Percentiles rank a stretch among this genome's conserved stretches.
Conservation (phyloP, 2,329 filamentous ascomycete genomes). For the Aspergillus tanneri region DNA sequence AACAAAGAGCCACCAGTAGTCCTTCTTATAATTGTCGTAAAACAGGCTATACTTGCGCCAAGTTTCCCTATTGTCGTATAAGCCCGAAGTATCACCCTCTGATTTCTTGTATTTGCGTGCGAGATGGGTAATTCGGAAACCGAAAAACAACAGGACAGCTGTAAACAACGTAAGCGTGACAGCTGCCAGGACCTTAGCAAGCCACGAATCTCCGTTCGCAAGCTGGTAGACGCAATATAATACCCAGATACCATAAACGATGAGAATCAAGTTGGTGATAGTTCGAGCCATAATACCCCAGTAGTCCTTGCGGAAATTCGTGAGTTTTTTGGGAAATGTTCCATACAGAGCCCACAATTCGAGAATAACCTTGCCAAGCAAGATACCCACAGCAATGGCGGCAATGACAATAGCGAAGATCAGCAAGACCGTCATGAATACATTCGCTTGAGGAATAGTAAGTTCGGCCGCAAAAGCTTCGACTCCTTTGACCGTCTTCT, state of each 20-base stretch:
- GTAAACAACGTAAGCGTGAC: conserved; percentile 82
- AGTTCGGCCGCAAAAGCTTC: conserved; percentile 80
- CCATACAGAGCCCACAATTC: conserved; percentile 90
- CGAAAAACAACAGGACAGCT: conserved; percentile 75
- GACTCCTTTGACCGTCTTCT: conserved; percentile 68
- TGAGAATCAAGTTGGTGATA: conserved; percentile 82
- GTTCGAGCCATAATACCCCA: conserved; percentile 89
- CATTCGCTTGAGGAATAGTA: conserved; percentile 81
- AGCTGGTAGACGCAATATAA: conserved; percentile 97
- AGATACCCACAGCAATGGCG: conserved; percentile 77
- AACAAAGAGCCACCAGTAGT: conserved; percentile 96
- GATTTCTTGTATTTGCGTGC: conserved; percentile 70
- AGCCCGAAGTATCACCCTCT: conserved; percentile 68
- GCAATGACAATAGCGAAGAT: conserved; percentile 85
- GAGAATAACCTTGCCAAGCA: conserved; percentile 86
- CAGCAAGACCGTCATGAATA: conserved; percentile 92
- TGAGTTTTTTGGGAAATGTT: conserved; percentile 74
- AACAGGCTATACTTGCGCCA: conserved; percentile 97
- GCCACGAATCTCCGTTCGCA: conserved; percentile 90
- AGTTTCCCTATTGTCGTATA: conserved; percentile 85
- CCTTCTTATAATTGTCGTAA: conserved; percentile 92
- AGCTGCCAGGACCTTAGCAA: conserved; percentile 77
- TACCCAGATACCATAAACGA: conserved; percentile 93
- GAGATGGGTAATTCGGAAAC: conserved; percentile 75
- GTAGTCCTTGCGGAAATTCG: conserved; percentile 90